Evolutionary conservation across 1,284 basidiomycete species (phyloP).

Genomic region (Thecaphora frezii): DNA sequence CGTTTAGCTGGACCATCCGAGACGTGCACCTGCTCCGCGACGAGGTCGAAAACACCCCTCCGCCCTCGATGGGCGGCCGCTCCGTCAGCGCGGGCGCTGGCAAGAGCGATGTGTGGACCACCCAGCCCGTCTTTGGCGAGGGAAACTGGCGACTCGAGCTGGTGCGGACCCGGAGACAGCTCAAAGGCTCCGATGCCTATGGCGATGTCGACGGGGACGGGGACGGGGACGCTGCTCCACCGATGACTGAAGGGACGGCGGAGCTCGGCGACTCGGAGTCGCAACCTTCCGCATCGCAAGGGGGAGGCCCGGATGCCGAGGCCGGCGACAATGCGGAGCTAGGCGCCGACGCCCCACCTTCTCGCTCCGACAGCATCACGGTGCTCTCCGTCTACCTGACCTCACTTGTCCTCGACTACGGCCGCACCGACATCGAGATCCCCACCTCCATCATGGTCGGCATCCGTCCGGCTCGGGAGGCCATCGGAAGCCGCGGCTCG

Average conservation of each 20-base stretch:
- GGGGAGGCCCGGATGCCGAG: neutral
- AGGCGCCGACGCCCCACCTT: too few species aligned
- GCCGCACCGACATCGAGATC: slow-evolving; percentile 29
- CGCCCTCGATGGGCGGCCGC: slow-evolving; percentile 38
- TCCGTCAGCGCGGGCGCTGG: slow-evolving; percentile 49
- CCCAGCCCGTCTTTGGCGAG: slow-evolving; percentile 52
- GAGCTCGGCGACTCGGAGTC: too few species aligned
- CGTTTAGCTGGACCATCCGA: slow-evolving; percentile 49
- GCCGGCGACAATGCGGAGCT: slow-evolving; percentile 1
- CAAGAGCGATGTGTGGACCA: slow-evolving; percentile 52
- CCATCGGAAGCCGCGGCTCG: slow-evolving; percentile 11
- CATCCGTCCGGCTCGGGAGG: slow-evolving; percentile 21
- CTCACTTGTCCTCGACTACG: slow-evolving; percentile 39
- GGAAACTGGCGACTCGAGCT: slow-evolving; percentile 57
- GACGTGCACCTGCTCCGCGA: slow-evolving; percentile 43
- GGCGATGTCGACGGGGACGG: too few species aligned
- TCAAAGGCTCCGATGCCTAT: too few species aligned
- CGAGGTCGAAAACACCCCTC: slow-evolving; percentile 40
- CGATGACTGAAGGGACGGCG: too few species aligned
- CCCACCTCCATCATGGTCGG: slow-evolving; percentile 45
- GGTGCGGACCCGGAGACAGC: slow-evolving; percentile 25
- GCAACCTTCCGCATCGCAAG: too few species aligned
- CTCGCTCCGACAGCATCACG: slow-evolving; percentile 14
- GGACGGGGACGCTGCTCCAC: too few species aligned
- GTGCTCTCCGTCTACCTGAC: slow-evolving; percentile 48